A percentile compares a stretch with the other conserved stretches of the same genome.
phyloP scores from a whole-genome alignment of 495 filamentous ascomycete genomes.

The Penicillium steckii region DNA sequence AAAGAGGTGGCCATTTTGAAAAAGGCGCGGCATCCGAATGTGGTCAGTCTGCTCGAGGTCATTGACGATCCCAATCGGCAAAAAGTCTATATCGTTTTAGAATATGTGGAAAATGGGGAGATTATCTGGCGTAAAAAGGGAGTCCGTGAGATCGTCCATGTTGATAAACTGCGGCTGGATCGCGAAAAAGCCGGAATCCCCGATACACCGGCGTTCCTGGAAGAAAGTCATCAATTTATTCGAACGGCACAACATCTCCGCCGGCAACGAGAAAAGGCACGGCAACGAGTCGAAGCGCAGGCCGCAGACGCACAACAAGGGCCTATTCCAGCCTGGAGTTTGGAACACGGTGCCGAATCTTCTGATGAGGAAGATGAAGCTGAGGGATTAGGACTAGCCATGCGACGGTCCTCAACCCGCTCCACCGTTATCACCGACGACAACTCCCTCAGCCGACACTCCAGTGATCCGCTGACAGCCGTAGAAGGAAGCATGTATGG shows the following conservation, averaged over 20 bases:
- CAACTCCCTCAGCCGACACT: conserved; percentile 43
- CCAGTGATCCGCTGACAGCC: conserved; percentile 49
- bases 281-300: conserved; percentile 54
- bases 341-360: conserved; percentile 73
- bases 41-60: conserved; percentile 92
- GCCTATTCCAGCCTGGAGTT: conserved; percentile 64
- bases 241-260: conserved; percentile 56
- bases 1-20: conserved; percentile 97
- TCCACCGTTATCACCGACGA: conserved; percentile 31
- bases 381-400: conserved; percentile 37
- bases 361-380: conserved; percentile 53
- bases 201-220: conserved; percentile 47
- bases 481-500: conserved; percentile 78
- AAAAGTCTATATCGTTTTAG: conserved; percentile 97
- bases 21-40: conserved; percentile 92
- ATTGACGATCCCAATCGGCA: conserved; percentile 94
- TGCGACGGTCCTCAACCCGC: conserved; percentile 35
- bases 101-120: conserved; percentile 91
- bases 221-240: conserved; percentile 64
- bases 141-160: conserved; percentile 70
- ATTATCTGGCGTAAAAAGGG: conserved; percentile 90
- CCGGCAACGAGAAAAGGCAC: conserved; percentile 54
- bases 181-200: conserved; percentile 63
- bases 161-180: conserved; percentile 78
- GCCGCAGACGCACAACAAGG: conserved; percentile 39